Conservation (phyloP, 2,329 filamentous ascomycete species). For the Fusarium nanum region DNA sequence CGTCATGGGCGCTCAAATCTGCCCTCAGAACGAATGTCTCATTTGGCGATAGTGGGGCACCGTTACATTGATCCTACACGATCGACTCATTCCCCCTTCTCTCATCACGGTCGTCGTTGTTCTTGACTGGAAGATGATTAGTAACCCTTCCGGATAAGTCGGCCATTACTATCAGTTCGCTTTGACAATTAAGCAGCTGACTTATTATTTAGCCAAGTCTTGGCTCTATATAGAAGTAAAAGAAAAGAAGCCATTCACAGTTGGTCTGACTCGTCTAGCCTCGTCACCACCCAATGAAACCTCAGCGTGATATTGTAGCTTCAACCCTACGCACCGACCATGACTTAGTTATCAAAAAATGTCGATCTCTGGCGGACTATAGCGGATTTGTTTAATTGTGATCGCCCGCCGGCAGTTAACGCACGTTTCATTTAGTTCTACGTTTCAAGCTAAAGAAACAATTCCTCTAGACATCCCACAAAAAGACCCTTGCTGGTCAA, state of each 20-base stretch:
- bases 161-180: background rate
- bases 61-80: constrained; percentile 6
- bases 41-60: constrained; percentile 8
- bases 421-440: constrained; percentile 7
- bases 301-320: constrained; percentile 6
- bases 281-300: background rate
- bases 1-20: constrained; percentile 17
- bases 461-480: background rate
- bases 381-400: constrained; percentile 10
- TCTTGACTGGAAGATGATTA: background rate
- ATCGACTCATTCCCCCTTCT: background rate
- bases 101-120: background rate
- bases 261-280: background rate
- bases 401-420: constrained; percentile 18
- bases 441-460: constrained; percentile 6
- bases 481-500: background rate
- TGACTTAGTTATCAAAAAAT: background rate
- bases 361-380: constrained; percentile 8
- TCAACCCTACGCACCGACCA: background rate
- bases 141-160: background rate
- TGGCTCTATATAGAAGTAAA: background rate
- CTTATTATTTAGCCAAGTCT: background rate
- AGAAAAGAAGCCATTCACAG: background rate
- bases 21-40: constrained; percentile 3
- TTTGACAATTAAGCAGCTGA: background rate